Conservation (phyloP, 306 rosid genomes). For the Cucumis sativus region Cucumber_9930_V3 NC_026656.2:19034501-19035000, state of each 20-base stretch:
- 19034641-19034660: conserved; percentile 31
- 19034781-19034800: conserved; percentile 35
- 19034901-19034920: conserved; percentile 43
- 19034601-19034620: conserved; percentile 69
- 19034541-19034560: conserved; percentile 46
- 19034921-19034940: conserved; percentile 32
- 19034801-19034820: conserved; percentile 35
- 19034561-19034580: conserved; percentile 68
- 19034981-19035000: conserved; percentile 40
- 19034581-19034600: conserved; percentile 61
- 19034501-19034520: conserved; percentile 85
- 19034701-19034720: conserved; percentile 40
- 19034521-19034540: conserved; percentile 75
- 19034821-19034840: conserved; percentile 38
- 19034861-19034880: conserved; percentile 68
- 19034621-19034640: conserved; percentile 68
- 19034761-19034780: conserved; percentile 30
- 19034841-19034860: conserved; percentile 45
- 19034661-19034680: conserved; percentile 42
- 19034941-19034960: conserved; percentile 44
- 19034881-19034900: conserved; percentile 32
- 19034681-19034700: conserved; percentile 75
- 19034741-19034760: conserved; percentile 40
- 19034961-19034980: conserved; percentile 42
- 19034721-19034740: conserved; percentile 62